A percentile compares a stretch with the other conserved stretches of the same genome.
These are phyloP conservation scores for Pouteria glomerata DNA, from an alignment of 148 eudicot genomes.

Conservation along the genomic window DNA sequence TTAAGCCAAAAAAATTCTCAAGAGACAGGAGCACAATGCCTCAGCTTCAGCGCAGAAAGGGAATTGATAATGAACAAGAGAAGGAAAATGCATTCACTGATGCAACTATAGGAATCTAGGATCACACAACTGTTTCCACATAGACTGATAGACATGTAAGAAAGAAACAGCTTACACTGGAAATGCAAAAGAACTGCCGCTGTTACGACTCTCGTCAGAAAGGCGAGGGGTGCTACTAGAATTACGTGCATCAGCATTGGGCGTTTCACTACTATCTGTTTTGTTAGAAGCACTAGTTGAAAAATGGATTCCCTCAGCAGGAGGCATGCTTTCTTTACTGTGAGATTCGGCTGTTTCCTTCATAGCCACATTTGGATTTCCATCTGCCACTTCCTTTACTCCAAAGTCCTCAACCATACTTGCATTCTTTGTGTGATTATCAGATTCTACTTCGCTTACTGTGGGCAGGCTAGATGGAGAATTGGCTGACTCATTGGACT, in stretches of 20 bases:
- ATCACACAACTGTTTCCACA: neutral
- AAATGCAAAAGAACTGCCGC: slow-evolving; percentile 45
- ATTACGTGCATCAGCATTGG: slow-evolving; percentile 6
- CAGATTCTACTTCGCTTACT: slow-evolving; percentile 25
- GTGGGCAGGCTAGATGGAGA: slow-evolving; percentile 21
- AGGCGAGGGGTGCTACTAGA: slow-evolving; percentile 22
- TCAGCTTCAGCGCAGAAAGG: neutral
- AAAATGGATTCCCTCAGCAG: neutral
- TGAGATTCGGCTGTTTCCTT: slow-evolving; percentile 4
- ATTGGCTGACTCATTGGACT: neutral
- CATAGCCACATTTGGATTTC: slow-evolving; percentile 1
- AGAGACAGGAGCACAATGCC: neutral
- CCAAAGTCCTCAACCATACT: neutral
- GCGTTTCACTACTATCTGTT: slow-evolving; percentile 16
- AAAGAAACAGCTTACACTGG: slow-evolving; percentile 37
- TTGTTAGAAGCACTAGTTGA: slow-evolving; percentile 3
- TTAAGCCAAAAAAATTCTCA: neutral
- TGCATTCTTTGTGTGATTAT: slow-evolving; percentile 11
- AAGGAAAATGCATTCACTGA: too few relatives aligned
- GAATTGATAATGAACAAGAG: neutral
- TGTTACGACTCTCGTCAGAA: slow-evolving; percentile 34
- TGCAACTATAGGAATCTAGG: neutral
- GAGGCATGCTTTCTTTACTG: slow-evolving; percentile 5
- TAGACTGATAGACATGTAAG: neutral
- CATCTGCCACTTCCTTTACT: neutral